Evolutionary conservation across 345 rosid genomes (phyloP).

Genomic region (Rhodamnia rubescens): DNA sequence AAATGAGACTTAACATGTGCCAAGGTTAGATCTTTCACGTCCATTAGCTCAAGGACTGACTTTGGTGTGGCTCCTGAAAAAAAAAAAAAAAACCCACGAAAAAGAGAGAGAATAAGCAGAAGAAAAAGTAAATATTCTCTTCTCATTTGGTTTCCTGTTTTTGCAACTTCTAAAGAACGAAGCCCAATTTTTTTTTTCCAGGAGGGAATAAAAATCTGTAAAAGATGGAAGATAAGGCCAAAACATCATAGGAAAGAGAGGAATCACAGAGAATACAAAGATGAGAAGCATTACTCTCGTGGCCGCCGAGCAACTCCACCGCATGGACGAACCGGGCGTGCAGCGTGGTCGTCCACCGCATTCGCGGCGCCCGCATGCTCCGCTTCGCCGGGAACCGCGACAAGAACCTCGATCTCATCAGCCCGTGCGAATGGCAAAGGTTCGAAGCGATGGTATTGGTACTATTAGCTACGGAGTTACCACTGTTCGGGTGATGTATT

Average conservation of each 20-base stretch:
- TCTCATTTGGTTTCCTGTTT: background rate
- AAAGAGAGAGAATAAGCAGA: background rate
- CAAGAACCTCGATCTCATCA: constrained; percentile 56
- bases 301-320: constrained; percentile 97
- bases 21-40: constrained; percentile 98
- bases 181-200: background rate
- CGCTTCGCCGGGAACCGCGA: constrained; percentile 57
- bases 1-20: constrained; percentile 98
- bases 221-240: background rate
- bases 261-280: background rate
- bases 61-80: constrained; percentile 86
- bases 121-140: background rate
- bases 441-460: background rate
- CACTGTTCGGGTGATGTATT: background rate
- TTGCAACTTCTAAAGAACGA: background rate
- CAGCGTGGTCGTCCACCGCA: constrained; percentile 98
- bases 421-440: constrained; percentile 35
- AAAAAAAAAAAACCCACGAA: background rate
- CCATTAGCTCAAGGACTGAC: constrained; percentile 98
- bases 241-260: background rate
- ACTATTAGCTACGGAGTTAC: background rate
- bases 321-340: constrained; percentile 99
- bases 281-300: constrained; percentile 57
- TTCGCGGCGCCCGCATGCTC: constrained; percentile 64
- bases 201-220: background rate